A percentile compares a stretch with the other conserved stretches of the same genome.
phyloP scores from a whole-genome alignment of 73 alveolate species.

The Urostyla sp. region DNA sequence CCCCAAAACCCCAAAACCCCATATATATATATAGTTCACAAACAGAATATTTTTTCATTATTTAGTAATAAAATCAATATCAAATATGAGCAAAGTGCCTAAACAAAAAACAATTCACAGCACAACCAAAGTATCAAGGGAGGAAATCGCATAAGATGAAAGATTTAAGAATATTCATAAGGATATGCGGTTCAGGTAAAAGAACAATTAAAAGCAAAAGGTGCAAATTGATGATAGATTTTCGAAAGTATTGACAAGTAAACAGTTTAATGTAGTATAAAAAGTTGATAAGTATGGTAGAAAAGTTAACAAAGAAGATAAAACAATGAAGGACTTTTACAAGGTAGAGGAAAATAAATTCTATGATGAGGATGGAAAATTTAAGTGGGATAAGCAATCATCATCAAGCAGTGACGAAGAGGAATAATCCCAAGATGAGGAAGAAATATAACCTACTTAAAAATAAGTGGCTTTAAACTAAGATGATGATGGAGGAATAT shows the following conservation, averaged over 20 bases:
- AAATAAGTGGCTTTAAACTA: constrained; percentile 8
- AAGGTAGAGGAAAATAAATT: constrained; percentile 16
- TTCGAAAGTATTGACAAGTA: constrained; percentile 79
- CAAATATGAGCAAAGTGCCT: too few relatives aligned
- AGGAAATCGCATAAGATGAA: background rate
- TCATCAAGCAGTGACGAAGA: constrained; percentile 60
- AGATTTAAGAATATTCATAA: constrained; percentile 33
- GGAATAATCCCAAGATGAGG: constrained; percentile 60
- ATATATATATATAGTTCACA: background rate
- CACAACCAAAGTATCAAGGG: background rate
- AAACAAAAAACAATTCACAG: too few relatives aligned
- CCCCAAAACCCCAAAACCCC: constrained; percentile 41
- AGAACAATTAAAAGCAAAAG: constrained; percentile 82
- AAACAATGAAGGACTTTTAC: constrained; percentile 31
- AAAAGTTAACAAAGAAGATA: constrained; percentile 7
- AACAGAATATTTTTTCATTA: background rate
- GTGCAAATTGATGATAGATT: constrained; percentile 88
- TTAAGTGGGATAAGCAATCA: constrained; percentile 48
- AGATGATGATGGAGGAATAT: constrained; percentile 40
- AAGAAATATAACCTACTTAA: constrained; percentile 54
- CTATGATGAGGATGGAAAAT: constrained; percentile 47
- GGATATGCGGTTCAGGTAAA: constrained; percentile 86
- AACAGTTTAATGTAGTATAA: constrained; percentile 82
- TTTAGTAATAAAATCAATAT: background rate
- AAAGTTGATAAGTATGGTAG: constrained; percentile 92